These are phyloP conservation scores for Microdochium paspali DNA, from an alignment of 2,329 filamentous ascomycete genomes.

Conservation along the genomic window DNA sequence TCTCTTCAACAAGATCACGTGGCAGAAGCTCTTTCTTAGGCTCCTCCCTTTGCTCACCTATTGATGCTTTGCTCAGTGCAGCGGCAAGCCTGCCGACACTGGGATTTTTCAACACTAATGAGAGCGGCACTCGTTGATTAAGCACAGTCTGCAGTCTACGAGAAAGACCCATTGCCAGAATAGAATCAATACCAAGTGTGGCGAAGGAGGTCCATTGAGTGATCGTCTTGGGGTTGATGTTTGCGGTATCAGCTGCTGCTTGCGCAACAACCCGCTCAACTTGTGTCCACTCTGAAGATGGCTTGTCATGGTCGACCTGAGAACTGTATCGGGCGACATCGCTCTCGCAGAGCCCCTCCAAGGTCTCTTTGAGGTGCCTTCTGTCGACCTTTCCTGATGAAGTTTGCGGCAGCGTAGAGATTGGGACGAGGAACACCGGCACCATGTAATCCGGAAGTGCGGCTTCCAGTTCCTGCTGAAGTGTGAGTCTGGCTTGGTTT, in stretches of 20 bases:
- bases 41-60: neutral
- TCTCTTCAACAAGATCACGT: slow-evolving; percentile 14
- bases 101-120: slow-evolving; percentile 57
- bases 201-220: slow-evolving; percentile 63
- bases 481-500: slow-evolving; percentile 21
- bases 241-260: slow-evolving; percentile 41
- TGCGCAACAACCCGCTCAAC: slow-evolving; percentile 47
- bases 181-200: slow-evolving; percentile 72
- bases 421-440: slow-evolving; percentile 62
- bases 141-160: slow-evolving; percentile 40
- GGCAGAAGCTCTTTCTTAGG: slow-evolving; percentile 7
- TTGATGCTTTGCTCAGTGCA: slow-evolving; percentile 22
- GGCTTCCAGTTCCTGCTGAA: slow-evolving; percentile 46
- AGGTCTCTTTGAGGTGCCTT: slow-evolving; percentile 35
- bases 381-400: slow-evolving; percentile 67
- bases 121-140: slow-evolving; percentile 49
- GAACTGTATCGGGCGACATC: slow-evolving; percentile 28
- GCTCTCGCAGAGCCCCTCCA: slow-evolving; percentile 32
- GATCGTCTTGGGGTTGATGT: slow-evolving; percentile 35
- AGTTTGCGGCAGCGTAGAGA: slow-evolving; percentile 62
- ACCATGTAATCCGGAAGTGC: slow-evolving; percentile 69
- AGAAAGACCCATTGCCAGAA: slow-evolving; percentile 67
- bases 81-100: slow-evolving; percentile 50
- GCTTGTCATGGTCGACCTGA: slow-evolving; percentile 18
- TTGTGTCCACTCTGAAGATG: slow-evolving; percentile 35